A percentile compares a stretch with the other conserved stretches of the same genome.
These are phyloP conservation scores for Craterostigma plantagineum DNA, from an alignment of 257 asterid genomes.

Conservation along the genomic window DNA sequence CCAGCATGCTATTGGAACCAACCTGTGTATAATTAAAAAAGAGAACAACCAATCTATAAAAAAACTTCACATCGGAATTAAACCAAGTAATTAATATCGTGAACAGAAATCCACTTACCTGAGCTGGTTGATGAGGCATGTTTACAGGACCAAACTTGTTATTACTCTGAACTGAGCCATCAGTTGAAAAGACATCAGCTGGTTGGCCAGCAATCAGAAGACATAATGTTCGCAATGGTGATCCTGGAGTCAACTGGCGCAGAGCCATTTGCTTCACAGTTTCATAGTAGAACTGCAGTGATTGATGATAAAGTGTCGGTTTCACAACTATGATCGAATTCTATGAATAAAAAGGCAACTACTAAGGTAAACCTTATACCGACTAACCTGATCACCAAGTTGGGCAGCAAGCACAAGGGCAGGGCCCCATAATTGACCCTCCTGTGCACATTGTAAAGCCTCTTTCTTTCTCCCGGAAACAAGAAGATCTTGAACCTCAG, in stretches of 20 bases:
- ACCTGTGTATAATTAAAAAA: constrained; percentile 20
- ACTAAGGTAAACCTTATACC: too few species aligned
- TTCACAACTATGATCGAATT: too few species aligned
- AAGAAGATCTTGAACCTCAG: constrained; percentile 72
- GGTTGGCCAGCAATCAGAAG: constrained; percentile 90
- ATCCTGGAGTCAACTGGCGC: constrained; percentile 66
- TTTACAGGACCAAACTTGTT: constrained; percentile 13
- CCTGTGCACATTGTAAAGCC: constrained; percentile 84
- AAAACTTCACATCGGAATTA: background rate
- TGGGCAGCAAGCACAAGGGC: constrained; percentile 97
- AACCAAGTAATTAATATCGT: background rate
- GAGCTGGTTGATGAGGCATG: constrained; percentile 48
- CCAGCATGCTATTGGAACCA: constrained; percentile 68
- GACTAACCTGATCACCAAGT: constrained; percentile 70
- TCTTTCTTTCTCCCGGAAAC: constrained; percentile 93
- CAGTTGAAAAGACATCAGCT: constrained; percentile 68
- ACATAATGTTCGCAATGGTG: constrained; percentile 92
- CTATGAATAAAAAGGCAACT: too few species aligned
- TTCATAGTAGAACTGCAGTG: constrained; percentile 67
- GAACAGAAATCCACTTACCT: constrained; percentile 31
- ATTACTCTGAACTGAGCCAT: constrained; percentile 22
- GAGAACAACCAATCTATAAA: constrained; percentile 4
- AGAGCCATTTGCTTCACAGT: constrained; percentile 95
- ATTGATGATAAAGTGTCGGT: too few species aligned
- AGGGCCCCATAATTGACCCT: constrained; percentile 98